These are phyloP conservation scores for Fomitopsis palustris DNA, from an alignment of 1,284 basidiomycete species.

Conservation along the genomic window DNA sequence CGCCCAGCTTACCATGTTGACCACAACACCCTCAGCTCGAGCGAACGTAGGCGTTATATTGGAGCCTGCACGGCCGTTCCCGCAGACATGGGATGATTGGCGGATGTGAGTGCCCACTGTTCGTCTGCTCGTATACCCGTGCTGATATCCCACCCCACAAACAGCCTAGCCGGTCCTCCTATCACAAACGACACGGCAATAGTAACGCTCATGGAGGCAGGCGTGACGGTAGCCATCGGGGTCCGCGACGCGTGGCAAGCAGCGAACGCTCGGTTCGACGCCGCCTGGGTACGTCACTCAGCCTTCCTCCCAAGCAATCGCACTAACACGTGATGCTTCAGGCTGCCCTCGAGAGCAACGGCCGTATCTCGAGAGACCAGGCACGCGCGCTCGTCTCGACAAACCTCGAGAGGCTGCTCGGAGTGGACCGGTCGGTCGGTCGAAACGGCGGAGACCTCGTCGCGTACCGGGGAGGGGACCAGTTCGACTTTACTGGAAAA, in stretches of 20 bases:
- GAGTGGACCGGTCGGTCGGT: conserved; percentile 29
- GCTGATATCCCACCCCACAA: background rate
- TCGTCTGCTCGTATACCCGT: background rate
- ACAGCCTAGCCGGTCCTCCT: conserved; percentile 51
- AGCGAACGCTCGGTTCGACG: conserved; percentile 49
- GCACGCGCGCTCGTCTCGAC: conserved; percentile 44
- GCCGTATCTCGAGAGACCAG: conserved; percentile 35
- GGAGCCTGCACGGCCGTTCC: conserved; percentile 46
- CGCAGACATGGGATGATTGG: conserved; percentile 46
- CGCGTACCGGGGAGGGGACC: conserved; percentile 43
- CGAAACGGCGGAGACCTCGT: conserved; percentile 41
- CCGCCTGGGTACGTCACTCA: conserved; percentile 40
- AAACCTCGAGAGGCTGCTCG: conserved; percentile 51
- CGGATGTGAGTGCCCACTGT: conserved; percentile 31
- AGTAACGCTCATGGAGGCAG: conserved; percentile 40
- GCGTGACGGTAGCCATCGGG: conserved; percentile 56
- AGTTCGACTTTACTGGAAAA: conserved; percentile 39
- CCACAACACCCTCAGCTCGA: conserved; percentile 37
- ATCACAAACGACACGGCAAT: conserved; percentile 46
- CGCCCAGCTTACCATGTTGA: background rate
- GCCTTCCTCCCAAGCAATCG: background rate
- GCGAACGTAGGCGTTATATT: conserved; percentile 53
- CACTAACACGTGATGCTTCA: conserved; percentile 5
- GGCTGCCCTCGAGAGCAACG: conserved; percentile 36
- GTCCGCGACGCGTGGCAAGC: conserved; percentile 47